phyloP scores from a whole-genome alignment of 148 eudicot species.

The Nepenthes gracilis region DNA sequence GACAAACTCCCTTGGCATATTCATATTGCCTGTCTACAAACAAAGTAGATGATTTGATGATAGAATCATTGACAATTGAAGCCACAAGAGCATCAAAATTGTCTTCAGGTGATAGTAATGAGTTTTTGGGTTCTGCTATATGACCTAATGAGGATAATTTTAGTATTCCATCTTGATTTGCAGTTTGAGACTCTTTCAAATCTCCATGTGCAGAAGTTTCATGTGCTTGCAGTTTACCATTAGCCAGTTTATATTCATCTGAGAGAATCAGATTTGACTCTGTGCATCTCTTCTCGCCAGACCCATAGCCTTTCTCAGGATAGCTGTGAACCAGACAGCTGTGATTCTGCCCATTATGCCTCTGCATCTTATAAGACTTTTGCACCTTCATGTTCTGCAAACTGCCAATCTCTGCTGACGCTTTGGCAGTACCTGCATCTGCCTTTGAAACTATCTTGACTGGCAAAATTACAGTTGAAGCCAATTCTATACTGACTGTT shows the following conservation, averaged over 20 bases:
- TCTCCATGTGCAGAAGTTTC: conserved; percentile 3
- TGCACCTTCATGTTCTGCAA: conserved; percentile 25
- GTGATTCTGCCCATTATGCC: conserved; percentile 11
- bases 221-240: conserved; percentile 4
- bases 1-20: conserved; percentile 2
- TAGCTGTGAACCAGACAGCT: conserved; percentile 5
- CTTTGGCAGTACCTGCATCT: conserved; percentile 24
- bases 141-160: conserved; percentile 9
- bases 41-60: conserved; percentile 8
- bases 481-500: conserved; percentile 7
- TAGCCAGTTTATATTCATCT: conserved; percentile 14
- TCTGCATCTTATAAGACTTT: conserved; percentile 17
- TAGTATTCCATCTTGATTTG: conserved; percentile 2
- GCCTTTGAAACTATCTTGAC: conserved; percentile 19
- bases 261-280: conserved; percentile 8
- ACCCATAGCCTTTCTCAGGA: conserved; percentile 11
- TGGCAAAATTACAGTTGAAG: conserved; percentile 12
- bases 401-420: conserved; percentile 17
- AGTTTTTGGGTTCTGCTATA: conserved; percentile 10
- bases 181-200: conserved; percentile 9
- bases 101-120: conserved; percentile 5
- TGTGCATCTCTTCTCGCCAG: conserved; percentile 9
- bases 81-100: conserved; percentile 7
- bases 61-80: conserved; percentile 6
- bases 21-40: conserved; percentile 5